Percentiles rank a stretch among this genome's conserved stretches.
Conservation (phyloP, 2,329 filamentous ascomycete species). For the Elsinoe batatas region DNA sequence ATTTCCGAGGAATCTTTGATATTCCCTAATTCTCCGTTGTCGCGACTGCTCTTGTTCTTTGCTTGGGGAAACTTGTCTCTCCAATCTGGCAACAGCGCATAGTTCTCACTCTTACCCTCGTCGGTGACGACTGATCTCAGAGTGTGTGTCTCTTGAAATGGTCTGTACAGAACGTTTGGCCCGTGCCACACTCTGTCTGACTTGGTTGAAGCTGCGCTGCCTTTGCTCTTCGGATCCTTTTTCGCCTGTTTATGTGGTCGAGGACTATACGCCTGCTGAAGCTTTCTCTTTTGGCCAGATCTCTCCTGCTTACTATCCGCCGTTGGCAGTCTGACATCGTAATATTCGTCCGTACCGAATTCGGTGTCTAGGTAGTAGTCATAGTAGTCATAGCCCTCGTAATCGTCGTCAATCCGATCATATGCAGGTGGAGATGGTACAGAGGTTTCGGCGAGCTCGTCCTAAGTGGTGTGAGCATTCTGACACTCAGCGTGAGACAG, state of each 20-base stretch:
- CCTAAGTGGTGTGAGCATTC: slow-evolving; percentile 22
- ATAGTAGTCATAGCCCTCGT: slow-evolving; percentile 38
- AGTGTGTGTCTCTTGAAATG: not conserved
- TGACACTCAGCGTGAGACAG: not conserved
- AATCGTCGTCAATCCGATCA: slow-evolving; percentile 24
- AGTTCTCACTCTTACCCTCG: slow-evolving; percentile 21
- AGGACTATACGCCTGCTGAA: slow-evolving; percentile 13
- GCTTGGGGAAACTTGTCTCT: slow-evolving; percentile 26
- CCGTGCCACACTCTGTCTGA: slow-evolving; percentile 22
- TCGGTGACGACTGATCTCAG: slow-evolving; percentile 3
- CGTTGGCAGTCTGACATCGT: slow-evolving; percentile 25
- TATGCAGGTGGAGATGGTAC: slow-evolving; percentile 34
- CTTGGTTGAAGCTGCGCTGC: not conserved
- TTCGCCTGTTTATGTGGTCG: not conserved
- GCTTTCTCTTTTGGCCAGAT: slow-evolving; percentile 25
- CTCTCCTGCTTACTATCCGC: not conserved
- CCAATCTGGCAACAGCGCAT: slow-evolving; percentile 38
- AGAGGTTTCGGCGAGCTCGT: slow-evolving; percentile 41
- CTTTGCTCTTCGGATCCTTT: not conserved
- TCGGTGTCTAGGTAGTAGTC: slow-evolving; percentile 41
- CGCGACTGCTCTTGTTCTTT: slow-evolving; percentile 7
- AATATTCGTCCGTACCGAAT: slow-evolving; percentile 38
- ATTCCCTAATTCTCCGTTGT: slow-evolving; percentile 11
- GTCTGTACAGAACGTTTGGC: not conserved
- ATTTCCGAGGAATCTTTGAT: slow-evolving; percentile 13